Base-by-base conservation (phyloP, 2,329 filamentous ascomycete species). In the Hypoxylon sp. region DNA sequence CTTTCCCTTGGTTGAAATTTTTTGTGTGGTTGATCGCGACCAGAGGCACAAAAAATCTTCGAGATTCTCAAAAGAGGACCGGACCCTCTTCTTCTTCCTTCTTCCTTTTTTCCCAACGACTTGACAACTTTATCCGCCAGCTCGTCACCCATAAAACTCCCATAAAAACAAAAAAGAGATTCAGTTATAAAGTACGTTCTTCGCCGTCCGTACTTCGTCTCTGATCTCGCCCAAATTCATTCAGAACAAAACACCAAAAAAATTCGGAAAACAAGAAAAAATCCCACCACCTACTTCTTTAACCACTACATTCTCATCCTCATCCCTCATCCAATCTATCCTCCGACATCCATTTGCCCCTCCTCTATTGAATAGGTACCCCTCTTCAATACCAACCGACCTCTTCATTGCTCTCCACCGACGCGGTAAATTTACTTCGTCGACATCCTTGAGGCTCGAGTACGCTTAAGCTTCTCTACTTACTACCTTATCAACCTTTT, bases 231-330 rank as follows among this genome's bases (percentile, higher is more conserved):
- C 76, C 77, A 52, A 73, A 73, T 74, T 75, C 75, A 69, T 64
- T 69, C 71, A 72, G 60, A 64, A 27, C 70, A 72, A 80, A 73
- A 72, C 72, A 73, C 67, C 71, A 78, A 83, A 84, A 84, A 84
- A 84, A 82, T 64, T 71, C 73, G 78, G 81, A 84, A 83, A 73
- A 71, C 71, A 67, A 69, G 75, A 75, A 81, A 77, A 76, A 73
- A 66, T 58, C 57, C 40, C 47, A 51, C 21, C 55, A 46, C 48
- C 51, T 48, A 41, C 51, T 54, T 57, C 38, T 31, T n/a, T 51
- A 49, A 9, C 50, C 47, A 31, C 46, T 36, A 46, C 59, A 49
- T 51, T 48, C 21, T 56, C 58, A 57, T 47, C 29, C 40, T 37
- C 49, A 44, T 29, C 42, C 42, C 38, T 37, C 49, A 44, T 29